A percentile compares a stretch with the other conserved stretches of the same genome.
phyloP scores from a whole-genome alignment of 129 eudicot species.

The Saussurea involucrata region DNA sequence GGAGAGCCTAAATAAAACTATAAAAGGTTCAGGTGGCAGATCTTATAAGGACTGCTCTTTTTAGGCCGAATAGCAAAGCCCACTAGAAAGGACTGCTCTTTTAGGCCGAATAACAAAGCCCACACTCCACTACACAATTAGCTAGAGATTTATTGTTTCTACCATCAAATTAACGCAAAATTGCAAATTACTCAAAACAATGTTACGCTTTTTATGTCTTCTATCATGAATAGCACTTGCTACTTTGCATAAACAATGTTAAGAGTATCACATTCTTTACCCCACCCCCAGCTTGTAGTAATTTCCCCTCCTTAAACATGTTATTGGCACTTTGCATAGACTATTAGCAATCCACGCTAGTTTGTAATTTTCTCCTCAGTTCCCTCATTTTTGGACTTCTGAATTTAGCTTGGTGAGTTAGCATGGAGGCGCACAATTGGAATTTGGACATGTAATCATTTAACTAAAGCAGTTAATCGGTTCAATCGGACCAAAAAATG shows the following conservation, averaged over 20 bases:
- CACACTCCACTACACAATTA: neutral
- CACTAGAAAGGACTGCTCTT: neutral
- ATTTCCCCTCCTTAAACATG: neutral
- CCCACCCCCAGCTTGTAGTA: neutral
- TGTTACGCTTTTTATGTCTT: neutral
- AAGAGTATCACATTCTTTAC: neutral
- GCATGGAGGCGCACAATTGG: too few relatives aligned
- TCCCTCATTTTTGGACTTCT: too few relatives aligned
- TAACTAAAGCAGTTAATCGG: neutral
- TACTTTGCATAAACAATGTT: too few relatives aligned
- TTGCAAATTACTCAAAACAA: neutral
- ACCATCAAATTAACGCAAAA: neutral
- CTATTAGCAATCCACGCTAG: neutral
- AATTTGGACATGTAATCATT: too few relatives aligned
- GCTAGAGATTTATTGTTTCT: neutral
- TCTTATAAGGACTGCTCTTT: too few relatives aligned
- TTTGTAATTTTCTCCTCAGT: too few relatives aligned
- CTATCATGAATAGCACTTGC: neutral
- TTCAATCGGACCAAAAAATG: neutral
- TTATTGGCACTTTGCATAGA: neutral
- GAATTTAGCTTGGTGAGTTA: too few relatives aligned
- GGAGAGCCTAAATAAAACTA: neutral
- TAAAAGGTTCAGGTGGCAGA: too few relatives aligned
- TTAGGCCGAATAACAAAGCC: neutral
- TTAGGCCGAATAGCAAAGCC: neutral